phyloP scores from a whole-genome alignment of 805 yeast species.

The Barnettozyma salicaria region DNA sequence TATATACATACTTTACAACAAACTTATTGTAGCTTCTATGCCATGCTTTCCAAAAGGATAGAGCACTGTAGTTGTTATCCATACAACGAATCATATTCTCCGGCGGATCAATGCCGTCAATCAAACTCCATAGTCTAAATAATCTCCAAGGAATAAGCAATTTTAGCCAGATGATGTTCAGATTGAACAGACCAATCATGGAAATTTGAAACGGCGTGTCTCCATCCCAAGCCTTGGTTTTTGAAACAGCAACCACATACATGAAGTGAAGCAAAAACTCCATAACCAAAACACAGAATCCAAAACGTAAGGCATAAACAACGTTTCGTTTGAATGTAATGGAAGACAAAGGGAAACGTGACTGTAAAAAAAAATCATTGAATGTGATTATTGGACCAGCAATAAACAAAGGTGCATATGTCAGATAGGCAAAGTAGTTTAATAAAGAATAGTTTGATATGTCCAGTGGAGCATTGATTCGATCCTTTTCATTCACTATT shows the following conservation, averaged over 20 bases:
- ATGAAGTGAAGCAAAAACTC: constrained; percentile 82
- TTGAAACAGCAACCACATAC: constrained; percentile 90
- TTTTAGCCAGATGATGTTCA: constrained; percentile 90
- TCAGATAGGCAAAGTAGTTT: constrained; percentile 69
- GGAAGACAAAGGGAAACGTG: constrained; percentile 51
- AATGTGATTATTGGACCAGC: constrained; percentile 95
- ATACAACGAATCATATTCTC: constrained; percentile 97
- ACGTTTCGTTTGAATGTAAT: constrained; percentile 47
- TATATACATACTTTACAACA: constrained; percentile 81
- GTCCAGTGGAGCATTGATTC: constrained; percentile 60
- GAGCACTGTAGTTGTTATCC: constrained; percentile 86
- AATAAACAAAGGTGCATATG: constrained; percentile 84
- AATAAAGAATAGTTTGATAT: constrained; percentile 51
- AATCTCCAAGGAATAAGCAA: constrained; percentile 93
- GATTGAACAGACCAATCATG: constrained; percentile 87
- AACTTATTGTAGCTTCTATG: constrained; percentile 90
- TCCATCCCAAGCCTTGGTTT: constrained; percentile 83
- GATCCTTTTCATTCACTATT: constrained; percentile 49
- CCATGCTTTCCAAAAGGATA: constrained; percentile 99
- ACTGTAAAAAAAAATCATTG: constrained; percentile 83
- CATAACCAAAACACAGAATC: constrained; percentile 77
- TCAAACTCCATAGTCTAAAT: constrained; percentile 84
- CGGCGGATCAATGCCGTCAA: constrained; percentile 95
- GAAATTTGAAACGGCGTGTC: constrained; percentile 89
- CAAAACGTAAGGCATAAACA: constrained; percentile 61